Conservation (phyloP, 352 stramenopile species). For the Pilasporangium apinafurcum region DNA sequence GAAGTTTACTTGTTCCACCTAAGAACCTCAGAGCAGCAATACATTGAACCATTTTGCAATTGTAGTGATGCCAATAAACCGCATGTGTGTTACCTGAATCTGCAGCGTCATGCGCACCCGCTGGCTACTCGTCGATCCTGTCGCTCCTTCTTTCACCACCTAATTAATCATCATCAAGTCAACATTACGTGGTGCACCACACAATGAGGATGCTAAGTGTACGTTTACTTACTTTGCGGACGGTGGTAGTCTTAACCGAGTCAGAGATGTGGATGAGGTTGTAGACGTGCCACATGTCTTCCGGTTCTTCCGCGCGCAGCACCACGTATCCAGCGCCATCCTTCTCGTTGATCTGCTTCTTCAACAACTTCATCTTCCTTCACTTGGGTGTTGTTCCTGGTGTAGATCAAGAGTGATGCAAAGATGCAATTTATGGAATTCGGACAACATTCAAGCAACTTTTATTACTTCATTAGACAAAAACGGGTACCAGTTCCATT, state of each 20-base stretch:
- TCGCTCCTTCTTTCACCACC: slow-evolving; percentile 94
- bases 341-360: slow-evolving; percentile 92
- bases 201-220: background rate
- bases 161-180: slow-evolving; percentile 11
- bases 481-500: too few species aligned
- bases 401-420: too few species aligned
- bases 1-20: slow-evolving; percentile 96
- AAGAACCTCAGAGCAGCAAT: slow-evolving; percentile 1
- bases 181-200: background rate
- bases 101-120: slow-evolving; percentile 94
- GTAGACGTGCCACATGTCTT: slow-evolving; percentile 99
- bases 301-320: slow-evolving; percentile 92
- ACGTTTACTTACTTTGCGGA: slow-evolving; percentile 89
- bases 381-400: background rate
- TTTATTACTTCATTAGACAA: too few species aligned
- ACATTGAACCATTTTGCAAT: background rate
- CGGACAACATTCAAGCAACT: too few species aligned
- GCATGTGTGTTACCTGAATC: slow-evolving; percentile 59
- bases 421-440: too few species aligned
- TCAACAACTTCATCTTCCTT: slow-evolving; percentile 87
- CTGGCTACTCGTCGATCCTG: slow-evolving; percentile 92
- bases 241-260: slow-evolving; percentile 94
- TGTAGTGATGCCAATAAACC: background rate
- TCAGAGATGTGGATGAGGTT: slow-evolving; percentile 95
- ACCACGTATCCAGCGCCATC: slow-evolving; percentile 90